Percentiles rank a stretch among this genome's conserved stretches.
These are phyloP conservation scores for Fremontodendron californicum DNA, from an alignment of 345 rosid species.

Conservation along the genomic window DNA sequence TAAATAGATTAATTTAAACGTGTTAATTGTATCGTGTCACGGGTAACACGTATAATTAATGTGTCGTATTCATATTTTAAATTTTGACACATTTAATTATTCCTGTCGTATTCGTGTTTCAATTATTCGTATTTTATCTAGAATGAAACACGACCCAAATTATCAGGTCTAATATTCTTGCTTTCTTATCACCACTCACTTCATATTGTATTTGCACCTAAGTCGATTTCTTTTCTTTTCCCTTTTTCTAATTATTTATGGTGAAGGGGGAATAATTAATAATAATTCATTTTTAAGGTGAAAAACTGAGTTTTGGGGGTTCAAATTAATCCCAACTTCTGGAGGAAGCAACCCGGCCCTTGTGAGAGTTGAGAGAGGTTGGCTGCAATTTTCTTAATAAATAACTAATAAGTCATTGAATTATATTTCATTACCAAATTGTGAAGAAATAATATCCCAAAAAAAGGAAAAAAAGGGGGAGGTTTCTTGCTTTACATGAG, in stretches of 20 bases:
- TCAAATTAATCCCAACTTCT: background rate
- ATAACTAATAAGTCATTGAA: background rate
- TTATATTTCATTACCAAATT: background rate
- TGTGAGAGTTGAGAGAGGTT: background rate
- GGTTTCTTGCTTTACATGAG: slow-evolving; percentile 14
- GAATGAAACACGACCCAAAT: too few species aligned
- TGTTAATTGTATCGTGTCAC: too few species aligned
- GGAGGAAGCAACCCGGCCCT: background rate
- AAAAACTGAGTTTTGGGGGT: background rate
- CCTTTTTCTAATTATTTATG: background rate
- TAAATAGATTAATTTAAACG: too few species aligned
- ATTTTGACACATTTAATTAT: too few species aligned
- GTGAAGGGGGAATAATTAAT: background rate
- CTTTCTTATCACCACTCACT: background rate
- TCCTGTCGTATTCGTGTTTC: too few species aligned
- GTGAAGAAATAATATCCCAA: background rate
- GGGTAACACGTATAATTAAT: too few species aligned
- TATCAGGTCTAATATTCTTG: too few species aligned
- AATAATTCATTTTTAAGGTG: background rate
- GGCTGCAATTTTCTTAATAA: background rate
- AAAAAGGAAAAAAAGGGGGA: background rate
- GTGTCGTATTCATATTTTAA: too few species aligned
- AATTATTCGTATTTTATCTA: too few species aligned
- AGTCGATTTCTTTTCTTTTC: background rate
- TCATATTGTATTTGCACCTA: background rate